A percentile compares a stretch with the other conserved stretches of the same genome.
Evolutionary conservation across 495 filamentous ascomycete genomes (phyloP).

Genomic region (Neurospora sp.): DNA sequence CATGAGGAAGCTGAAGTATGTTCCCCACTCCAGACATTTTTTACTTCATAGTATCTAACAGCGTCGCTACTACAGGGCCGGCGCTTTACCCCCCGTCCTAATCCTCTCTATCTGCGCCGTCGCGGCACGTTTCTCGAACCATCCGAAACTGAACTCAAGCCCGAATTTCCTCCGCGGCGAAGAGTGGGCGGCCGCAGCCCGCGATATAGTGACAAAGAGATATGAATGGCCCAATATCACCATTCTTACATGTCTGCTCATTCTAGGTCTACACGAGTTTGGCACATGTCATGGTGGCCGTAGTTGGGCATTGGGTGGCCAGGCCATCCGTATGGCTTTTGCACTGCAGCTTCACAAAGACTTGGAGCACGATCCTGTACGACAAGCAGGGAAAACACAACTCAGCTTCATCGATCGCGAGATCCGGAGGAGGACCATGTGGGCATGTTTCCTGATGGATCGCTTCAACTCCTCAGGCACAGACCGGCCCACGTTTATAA

Average conservation of each 20-base stretch:
- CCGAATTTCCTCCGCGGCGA: constrained; percentile 88
- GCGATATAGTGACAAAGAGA: constrained; percentile 70
- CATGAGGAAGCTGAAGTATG: constrained; percentile 70
- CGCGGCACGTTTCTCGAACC: constrained; percentile 88
- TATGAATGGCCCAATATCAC: constrained; percentile 96
- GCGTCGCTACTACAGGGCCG: constrained; percentile 27
- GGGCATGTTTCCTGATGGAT: constrained; percentile 96
- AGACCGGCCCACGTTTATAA: constrained; percentile 83
- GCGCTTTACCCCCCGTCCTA: constrained; percentile 66
- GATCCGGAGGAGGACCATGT: constrained; percentile 89
- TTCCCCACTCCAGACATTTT: constrained; percentile 6
- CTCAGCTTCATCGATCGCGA: constrained; percentile 88
- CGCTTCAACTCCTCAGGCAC: constrained; percentile 94
- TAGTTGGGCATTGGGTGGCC: constrained; percentile 90
- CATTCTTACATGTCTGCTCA: constrained; percentile 76
- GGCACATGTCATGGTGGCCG: constrained; percentile 93
- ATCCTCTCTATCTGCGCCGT: constrained; percentile 88
- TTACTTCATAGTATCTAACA: constrained; percentile 14
- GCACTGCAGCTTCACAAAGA: constrained; percentile 90
- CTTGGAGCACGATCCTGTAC: constrained; percentile 73
- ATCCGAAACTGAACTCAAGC: constrained; percentile 72
- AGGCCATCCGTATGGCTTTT: constrained; percentile 94
- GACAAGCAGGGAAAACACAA: constrained; percentile 53
- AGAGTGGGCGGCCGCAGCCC: constrained; percentile 74
- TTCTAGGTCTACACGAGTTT: constrained; percentile 89